Conservation (phyloP, 1,284 basidiomycete species). For the Earliella scabrosa region DNA sequence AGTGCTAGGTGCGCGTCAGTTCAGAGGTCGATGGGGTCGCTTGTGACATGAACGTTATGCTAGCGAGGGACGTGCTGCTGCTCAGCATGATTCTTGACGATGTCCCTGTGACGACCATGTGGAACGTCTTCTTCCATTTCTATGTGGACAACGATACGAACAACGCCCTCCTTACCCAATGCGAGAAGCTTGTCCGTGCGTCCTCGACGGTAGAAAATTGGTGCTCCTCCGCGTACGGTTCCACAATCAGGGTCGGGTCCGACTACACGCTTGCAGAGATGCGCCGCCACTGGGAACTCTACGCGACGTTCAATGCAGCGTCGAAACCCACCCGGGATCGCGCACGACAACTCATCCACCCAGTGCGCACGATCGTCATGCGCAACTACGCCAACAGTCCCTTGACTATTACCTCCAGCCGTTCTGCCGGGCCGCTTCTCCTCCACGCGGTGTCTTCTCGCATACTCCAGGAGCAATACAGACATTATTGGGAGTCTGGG, state of each 20-base stretch:
- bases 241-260: conserved; percentile 42
- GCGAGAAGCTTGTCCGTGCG: conserved; percentile 44
- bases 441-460: conserved; percentile 30
- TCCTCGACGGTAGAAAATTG: conserved; percentile 45
- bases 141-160: conserved; percentile 47
- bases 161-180: conserved; percentile 45
- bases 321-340: not conserved
- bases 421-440: conserved; percentile 47
- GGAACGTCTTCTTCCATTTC: conserved; percentile 64
- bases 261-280: conserved; percentile 45
- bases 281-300: conserved; percentile 47
- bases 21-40: not conserved
- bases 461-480: conserved; percentile 26
- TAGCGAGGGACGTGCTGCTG: conserved; percentile 47
- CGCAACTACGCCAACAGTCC: not conserved
- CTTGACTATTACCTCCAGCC: too few species aligned
- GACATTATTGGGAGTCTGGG: conserved; percentile 48
- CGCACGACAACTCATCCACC: conserved; percentile 10
- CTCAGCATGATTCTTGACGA: conserved; percentile 41
- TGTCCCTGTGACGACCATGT: conserved; percentile 35
- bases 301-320: conserved; percentile 26
- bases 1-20: conserved; percentile 48
- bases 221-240: conserved; percentile 45
- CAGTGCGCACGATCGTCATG: conserved; percentile 21
- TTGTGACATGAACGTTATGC: not conserved